A percentile compares a stretch with the other conserved stretches of the same genome.
Evolutionary conservation across 352 stramenopile species (phyloP).

Genomic region (Phytophthora aleatoria): DNA sequence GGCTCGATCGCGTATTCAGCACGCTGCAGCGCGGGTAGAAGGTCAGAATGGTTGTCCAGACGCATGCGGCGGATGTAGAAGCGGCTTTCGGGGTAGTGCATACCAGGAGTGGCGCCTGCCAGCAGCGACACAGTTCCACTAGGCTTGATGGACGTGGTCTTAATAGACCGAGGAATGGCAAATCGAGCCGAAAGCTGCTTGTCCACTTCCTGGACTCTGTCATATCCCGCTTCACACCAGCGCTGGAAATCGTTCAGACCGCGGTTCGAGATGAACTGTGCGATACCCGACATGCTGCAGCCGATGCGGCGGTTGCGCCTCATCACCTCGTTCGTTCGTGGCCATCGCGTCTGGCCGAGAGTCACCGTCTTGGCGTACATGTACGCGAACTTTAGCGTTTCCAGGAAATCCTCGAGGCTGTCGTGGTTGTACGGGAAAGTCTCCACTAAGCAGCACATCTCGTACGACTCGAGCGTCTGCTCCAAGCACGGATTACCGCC

Average conservation of each 20-base stretch:
- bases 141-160: slow-evolving; percentile 93
- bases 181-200: slow-evolving; percentile 70
- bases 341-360: slow-evolving; percentile 91
- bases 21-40: slow-evolving; percentile 70
- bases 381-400: slow-evolving; percentile 89
- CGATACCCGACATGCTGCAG: slow-evolving; percentile 92
- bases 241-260: slow-evolving; percentile 83
- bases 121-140: slow-evolving; percentile 93
- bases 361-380: slow-evolving; percentile 96
- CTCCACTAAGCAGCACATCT: slow-evolving; percentile 95
- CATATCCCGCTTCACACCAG: slow-evolving; percentile 90
- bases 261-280: slow-evolving; percentile 88
- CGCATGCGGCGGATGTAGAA: slow-evolving; percentile 94
- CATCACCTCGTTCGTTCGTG: slow-evolving; percentile 92
- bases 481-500: slow-evolving; percentile 94
- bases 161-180: slow-evolving; percentile 89
- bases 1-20: slow-evolving; percentile 87
- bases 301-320: slow-evolving; percentile 92
- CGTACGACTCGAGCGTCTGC: slow-evolving; percentile 92
- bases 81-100: slow-evolving; percentile 93
- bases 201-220: slow-evolving; percentile 79
- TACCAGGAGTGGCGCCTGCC: slow-evolving; percentile 91
- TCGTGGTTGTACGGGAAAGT: slow-evolving; percentile 91
- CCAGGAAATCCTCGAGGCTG: slow-evolving; percentile 87
- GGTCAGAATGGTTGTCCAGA: slow-evolving; percentile 79